Base-by-base conservation (phyloP, 1,139 yeast species). In the Nematodospora anomalae region DNA sequence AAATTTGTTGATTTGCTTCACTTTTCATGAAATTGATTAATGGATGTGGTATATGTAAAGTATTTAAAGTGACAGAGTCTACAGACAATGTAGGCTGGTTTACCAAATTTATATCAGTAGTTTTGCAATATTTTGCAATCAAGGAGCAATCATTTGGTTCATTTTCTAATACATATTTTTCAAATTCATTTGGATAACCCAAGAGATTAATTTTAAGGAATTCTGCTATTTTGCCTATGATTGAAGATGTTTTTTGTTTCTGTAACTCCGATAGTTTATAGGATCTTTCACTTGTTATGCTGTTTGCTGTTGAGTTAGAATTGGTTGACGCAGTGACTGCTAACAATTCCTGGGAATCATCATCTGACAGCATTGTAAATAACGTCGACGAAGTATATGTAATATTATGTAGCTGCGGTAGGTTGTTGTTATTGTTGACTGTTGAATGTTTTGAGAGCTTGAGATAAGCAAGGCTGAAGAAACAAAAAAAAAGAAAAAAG, bases 111-210 rank as follows among this genome's bases (percentile, higher is more conserved):
- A 77, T 55, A 5, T 60, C 56, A 20, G 63, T 61, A 7, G 73
- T 60, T 33, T 53, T 43, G 12, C 71, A 55, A 8, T 66, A 77
- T 49, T 76, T 77, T 25, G 79, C 70, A 18, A 74, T 64, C 23
- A 77, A 58, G 2, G 80, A 68, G 46, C 80, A 74, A 52, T 78
- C 83, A 50, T 71, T 76, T 5, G 81, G 77, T 48, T 77, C 80
- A 10, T 63, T 39, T 2, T 49, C 44, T 25, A 67, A 36, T 3
- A 78, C 66, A 38, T 53, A 58, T 37, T 60, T 47, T 42, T 78
- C 83, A 40, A 70, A 61, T n/a, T 40, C 38, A 45, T 69, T 69
- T 3, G 40, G 39, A 8, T 49, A 36, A 3, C 62, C 53, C 4
- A 57, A 40, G 4, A 64, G 6, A 10, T 49, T 55, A 8, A 60